Conservation (phyloP, 1,284 basidiomycete genomes). For the Cystobasidium pallidum region DNA sequence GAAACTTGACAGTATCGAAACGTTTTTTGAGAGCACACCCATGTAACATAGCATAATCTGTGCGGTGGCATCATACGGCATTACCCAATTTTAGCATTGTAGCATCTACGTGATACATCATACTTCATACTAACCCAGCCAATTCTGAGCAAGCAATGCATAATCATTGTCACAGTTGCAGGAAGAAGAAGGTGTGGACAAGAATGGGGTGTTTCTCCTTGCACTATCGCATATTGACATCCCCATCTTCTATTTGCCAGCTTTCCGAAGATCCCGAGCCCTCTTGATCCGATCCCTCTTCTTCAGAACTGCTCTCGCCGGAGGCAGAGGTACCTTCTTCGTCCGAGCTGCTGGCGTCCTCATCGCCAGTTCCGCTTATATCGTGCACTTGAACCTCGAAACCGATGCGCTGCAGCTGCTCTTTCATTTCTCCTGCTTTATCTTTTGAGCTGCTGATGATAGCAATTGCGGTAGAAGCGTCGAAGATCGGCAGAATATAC, state of each 20-base stretch:
- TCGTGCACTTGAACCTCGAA: conserved; percentile 65
- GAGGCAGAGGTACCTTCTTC: conserved; percentile 9
- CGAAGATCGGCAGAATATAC: conserved; percentile 86
- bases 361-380: conserved; percentile 19
- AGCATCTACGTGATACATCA: neutral
- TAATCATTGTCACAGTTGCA: neutral
- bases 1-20: neutral
- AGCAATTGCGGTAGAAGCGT: conserved; percentile 73
- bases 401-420: conserved; percentile 68
- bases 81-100: neutral
- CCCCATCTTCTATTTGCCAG: conserved; percentile 36
- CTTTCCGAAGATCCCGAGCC: conserved; percentile 16
- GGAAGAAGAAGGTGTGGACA: no score
- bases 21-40: no score
- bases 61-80: no score
- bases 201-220: no score
- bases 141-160: no score
- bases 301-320: neutral
- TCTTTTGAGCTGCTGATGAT: conserved; percentile 80
- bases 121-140: no score
- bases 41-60: neutral
- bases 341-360: conserved; percentile 9
- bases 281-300: conserved; percentile 8
- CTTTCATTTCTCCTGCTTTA: conserved; percentile 73
- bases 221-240: conserved; percentile 21